A percentile compares a stretch with the other conserved stretches of the same genome.
phyloP scores from a whole-genome alignment of 176 grass and related monocot species.

The Aegilops longissima region DNA sequence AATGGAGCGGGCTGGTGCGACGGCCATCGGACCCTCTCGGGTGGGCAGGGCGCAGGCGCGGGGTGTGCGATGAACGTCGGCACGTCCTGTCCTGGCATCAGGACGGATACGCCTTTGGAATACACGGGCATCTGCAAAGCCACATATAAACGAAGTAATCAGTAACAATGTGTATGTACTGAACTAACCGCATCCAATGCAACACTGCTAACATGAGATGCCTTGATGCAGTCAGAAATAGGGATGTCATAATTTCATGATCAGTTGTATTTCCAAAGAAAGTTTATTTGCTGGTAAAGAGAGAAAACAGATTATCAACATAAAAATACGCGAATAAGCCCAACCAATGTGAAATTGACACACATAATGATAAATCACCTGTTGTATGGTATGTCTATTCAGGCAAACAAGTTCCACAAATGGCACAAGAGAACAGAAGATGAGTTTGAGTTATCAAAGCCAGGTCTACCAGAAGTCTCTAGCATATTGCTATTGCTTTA shows the following conservation, averaged over 20 bases:
- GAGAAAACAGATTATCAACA: not conserved
- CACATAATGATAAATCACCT: not conserved
- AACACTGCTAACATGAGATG: not conserved
- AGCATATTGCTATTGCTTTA: not conserved
- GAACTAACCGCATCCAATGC: not conserved
- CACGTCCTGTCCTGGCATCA: conserved; percentile 87
- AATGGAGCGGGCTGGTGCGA: conserved; percentile 52
- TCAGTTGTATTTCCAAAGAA: not conserved
- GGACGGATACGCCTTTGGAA: conserved; percentile 76
- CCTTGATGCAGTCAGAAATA: not conserved
- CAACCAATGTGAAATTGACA: not conserved
- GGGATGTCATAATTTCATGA: not conserved
- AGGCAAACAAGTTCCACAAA: not conserved
- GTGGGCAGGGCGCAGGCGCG: conserved; percentile 60
- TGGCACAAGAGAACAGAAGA: not conserved
- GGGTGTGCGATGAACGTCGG: conserved; percentile 87
- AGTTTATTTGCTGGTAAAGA: too few species aligned
- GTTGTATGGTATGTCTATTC: not conserved
- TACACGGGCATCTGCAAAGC: conserved; percentile 80
- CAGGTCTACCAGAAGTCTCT: not conserved
- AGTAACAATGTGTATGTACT: not conserved
- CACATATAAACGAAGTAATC: not conserved
- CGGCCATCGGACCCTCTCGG: conserved; percentile 73
- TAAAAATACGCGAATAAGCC: not conserved
- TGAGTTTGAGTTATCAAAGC: not conserved